Conservation (phyloP, 345 rosid genomes). For the Turritis glabra region DNA sequence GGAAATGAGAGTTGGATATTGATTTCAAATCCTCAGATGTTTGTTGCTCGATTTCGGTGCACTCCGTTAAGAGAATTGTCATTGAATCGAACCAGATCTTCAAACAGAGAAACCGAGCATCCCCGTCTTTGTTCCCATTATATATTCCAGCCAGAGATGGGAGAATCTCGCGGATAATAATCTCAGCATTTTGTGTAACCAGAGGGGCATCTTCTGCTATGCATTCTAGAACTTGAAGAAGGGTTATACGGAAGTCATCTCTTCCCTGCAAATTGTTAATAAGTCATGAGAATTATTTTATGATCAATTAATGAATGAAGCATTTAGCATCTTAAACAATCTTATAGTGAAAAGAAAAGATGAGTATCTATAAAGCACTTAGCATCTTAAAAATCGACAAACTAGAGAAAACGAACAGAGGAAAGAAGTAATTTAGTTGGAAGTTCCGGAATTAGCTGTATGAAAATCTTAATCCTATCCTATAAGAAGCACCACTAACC, state of each 20-base stretch:
- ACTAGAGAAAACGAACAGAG: neutral
- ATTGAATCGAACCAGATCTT: conserved; percentile 85
- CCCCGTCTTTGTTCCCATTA: conserved; percentile 91
- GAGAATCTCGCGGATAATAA: conserved; percentile 66
- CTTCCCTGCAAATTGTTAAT: conserved; percentile 58
- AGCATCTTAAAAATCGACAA: neutral
- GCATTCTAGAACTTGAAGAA: conserved; percentile 80
- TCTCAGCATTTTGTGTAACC: conserved; percentile 55
- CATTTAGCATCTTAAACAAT: neutral
- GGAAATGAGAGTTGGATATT: conserved; percentile 79
- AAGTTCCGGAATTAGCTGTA: neutral
- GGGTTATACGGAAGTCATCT: conserved; percentile 92
- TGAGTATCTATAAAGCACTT: neutral
- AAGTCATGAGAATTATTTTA: conserved; percentile 8
- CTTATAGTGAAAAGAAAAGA: neutral
- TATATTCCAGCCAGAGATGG: conserved; percentile 78
- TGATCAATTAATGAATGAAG: neutral
- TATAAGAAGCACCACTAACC: neutral
- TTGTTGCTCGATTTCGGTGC: conserved; percentile 51
- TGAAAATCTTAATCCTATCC: neutral
- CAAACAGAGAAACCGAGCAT: conserved; percentile 88
- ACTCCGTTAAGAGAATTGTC: conserved; percentile 71
- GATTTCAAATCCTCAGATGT: conserved; percentile 61
- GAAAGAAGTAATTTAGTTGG: neutral
- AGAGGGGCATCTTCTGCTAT: conserved; percentile 68